These are phyloP conservation scores for Globisporangium lucens DNA, from an alignment of 352 stramenopile genomes.

Conservation along the genomic window DNA sequence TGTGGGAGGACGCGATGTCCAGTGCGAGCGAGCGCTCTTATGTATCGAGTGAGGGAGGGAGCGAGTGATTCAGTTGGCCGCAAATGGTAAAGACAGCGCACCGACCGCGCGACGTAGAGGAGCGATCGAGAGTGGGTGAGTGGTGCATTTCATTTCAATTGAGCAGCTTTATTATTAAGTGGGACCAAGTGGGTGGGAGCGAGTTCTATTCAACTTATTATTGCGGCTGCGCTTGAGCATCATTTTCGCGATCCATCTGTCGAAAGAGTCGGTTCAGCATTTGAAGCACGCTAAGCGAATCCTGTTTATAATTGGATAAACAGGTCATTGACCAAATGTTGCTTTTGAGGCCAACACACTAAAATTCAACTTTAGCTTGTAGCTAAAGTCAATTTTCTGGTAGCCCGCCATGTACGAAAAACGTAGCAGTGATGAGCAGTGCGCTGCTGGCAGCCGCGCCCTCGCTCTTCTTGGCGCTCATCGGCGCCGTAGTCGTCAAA, in stretches of 20 bases:
- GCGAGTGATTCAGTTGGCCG: background rate
- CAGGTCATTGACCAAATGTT: too few relatives aligned
- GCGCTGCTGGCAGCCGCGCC: constrained; percentile 7
- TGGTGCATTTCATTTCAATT: background rate
- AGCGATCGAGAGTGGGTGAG: background rate
- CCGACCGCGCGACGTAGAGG: background rate
- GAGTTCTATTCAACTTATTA: background rate
- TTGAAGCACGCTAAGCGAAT: too few relatives aligned
- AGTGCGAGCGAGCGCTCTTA: background rate
- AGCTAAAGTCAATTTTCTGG: too few relatives aligned
- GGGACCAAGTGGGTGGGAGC: background rate
- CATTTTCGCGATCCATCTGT: background rate
- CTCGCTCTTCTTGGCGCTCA: constrained; percentile 13
- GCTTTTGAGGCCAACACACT: too few relatives aligned
- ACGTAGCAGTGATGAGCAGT: background rate
- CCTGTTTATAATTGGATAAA: too few relatives aligned
- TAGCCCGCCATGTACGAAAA: too few relatives aligned
- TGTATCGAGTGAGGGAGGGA: background rate
- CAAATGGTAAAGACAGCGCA: background rate
- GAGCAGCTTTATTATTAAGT: background rate
- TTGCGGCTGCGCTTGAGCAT: background rate
- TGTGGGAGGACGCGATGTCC: background rate
- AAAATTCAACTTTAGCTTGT: too few relatives aligned
- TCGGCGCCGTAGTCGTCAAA: constrained; percentile 4
- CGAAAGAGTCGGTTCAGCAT: background rate